These are phyloP conservation scores for Neopestalotiopsis sp. DNA, from an alignment of 2,329 filamentous ascomycete genomes.

Conservation along the genomic window DNA sequence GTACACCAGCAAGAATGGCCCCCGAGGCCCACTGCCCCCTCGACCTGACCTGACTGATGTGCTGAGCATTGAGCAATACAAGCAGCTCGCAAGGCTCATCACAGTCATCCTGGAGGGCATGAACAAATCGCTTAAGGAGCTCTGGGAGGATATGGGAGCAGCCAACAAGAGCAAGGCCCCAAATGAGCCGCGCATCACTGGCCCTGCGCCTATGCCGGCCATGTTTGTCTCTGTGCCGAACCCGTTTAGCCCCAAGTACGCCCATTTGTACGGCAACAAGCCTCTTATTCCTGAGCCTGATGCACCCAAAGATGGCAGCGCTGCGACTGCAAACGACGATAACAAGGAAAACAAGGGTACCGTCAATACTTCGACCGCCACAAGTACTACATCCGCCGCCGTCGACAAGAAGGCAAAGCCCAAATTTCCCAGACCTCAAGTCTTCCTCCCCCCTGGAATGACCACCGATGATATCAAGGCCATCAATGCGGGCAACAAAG, in stretches of 20 bases:
- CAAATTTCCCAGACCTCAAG: neutral
- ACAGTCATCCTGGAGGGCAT: constrained; percentile 60
- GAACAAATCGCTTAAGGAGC: constrained; percentile 55
- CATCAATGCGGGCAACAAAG: constrained; percentile 8
- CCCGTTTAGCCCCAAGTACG: constrained; percentile 37
- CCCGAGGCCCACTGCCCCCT: constrained; percentile 35
- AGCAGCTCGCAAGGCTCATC: constrained; percentile 58
- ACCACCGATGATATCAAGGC: constrained; percentile 9
- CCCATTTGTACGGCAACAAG: constrained; percentile 32
- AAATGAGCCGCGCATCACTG: constrained; percentile 31
- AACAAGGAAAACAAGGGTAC: neutral
- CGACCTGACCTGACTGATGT: constrained; percentile 58
- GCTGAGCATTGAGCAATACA: constrained; percentile 53
- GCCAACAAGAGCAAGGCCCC: constrained; percentile 34
- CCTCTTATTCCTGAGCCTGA: constrained; percentile 23
- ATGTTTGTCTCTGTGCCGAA: constrained; percentile 37
- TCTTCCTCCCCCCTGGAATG: constrained; percentile 2
- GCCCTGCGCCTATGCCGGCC: constrained; percentile 35
- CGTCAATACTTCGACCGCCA: neutral
- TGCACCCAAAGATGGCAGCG: constrained; percentile 30
- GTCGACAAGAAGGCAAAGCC: constrained; percentile 3
- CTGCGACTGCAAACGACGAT: neutral
- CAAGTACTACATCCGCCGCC: neutral
- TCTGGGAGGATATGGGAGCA: constrained; percentile 53
- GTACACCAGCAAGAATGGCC: neutral